These are phyloP conservation scores for Mycena venus DNA, from an alignment of 768 basidiomycete species.

Conservation along the genomic window DNA sequence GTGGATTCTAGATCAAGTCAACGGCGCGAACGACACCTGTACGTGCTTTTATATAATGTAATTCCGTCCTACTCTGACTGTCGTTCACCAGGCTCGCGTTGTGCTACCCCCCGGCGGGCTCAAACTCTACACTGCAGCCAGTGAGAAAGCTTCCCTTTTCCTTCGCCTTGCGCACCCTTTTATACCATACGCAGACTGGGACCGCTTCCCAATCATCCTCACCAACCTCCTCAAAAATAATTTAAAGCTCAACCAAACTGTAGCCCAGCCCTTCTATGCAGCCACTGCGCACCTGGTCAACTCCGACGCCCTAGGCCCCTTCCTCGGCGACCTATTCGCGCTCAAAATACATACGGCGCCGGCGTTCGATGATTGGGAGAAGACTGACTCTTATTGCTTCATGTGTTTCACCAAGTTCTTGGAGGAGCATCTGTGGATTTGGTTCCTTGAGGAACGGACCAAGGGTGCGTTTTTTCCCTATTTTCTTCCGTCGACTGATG, in stretches of 20 bases:
- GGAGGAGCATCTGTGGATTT: background rate
- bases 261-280: background rate
- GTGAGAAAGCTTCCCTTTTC: background rate
- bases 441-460: background rate
- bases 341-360: background rate
- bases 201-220: background rate
- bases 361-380: background rate
- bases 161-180: background rate
- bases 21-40: constrained; percentile 24
- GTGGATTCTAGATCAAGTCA: constrained; percentile 11
- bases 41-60: background rate
- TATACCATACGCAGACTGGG: constrained; percentile 5
- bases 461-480: background rate
- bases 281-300: background rate
- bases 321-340: background rate
- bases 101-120: constrained; percentile 20
- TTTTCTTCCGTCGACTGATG: background rate
- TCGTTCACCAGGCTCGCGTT: constrained; percentile 19
- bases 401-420: background rate
- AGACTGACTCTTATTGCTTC: background rate
- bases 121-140: background rate
- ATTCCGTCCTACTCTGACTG: background rate
- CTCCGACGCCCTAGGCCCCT: background rate
- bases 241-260: background rate
- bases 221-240: background rate